Evolutionary conservation across 2,329 filamentous ascomycete genomes (phyloP).

Genomic region (Epichloe sylvatica): DNA sequence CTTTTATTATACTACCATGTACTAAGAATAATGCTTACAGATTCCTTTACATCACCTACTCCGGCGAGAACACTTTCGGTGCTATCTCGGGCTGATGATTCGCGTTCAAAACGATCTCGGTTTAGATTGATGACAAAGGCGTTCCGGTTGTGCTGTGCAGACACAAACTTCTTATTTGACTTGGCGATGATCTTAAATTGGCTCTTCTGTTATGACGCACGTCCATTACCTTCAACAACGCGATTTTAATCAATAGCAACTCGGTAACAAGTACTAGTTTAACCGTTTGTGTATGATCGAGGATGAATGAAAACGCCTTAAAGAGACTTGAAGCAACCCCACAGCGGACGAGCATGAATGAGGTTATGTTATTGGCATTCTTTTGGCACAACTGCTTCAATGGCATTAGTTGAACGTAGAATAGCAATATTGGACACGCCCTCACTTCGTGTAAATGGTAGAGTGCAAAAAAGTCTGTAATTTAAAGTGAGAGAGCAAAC

Average conservation of each 20-base stretch:
- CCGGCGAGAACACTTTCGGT: slow-evolving; percentile 98
- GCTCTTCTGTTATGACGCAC: slow-evolving; percentile 7
- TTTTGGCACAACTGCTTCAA: too few species aligned
- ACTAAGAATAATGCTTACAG: slow-evolving; percentile 27
- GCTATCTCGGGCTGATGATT: slow-evolving; percentile 8
- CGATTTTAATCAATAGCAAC: neutral
- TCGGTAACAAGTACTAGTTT: neutral
- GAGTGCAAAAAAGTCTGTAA: too few species aligned
- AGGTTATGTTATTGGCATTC: too few species aligned
- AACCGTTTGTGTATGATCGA: neutral
- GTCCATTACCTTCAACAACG: neutral
- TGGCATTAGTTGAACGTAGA: too few species aligned
- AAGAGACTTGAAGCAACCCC: neutral
- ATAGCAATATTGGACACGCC: too few species aligned
- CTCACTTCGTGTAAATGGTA: too few species aligned
- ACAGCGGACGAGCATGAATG: too few species aligned
- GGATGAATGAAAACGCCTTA: neutral
- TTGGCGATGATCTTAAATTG: neutral
- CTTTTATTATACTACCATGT: neutral
- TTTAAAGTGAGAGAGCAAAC: too few species aligned
- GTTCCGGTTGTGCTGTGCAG: slow-evolving; percentile 21
- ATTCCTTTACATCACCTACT: slow-evolving; percentile 98
- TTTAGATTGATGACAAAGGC: slow-evolving; percentile 11
- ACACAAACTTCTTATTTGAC: slow-evolving; percentile 11
- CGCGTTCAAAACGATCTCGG: neutral